Percentiles rank a stretch among this genome's conserved stretches.
These are phyloP conservation scores for Neurospora tetraspora DNA, from an alignment of 495 filamentous ascomycete species.

Conservation along the genomic window DNA sequence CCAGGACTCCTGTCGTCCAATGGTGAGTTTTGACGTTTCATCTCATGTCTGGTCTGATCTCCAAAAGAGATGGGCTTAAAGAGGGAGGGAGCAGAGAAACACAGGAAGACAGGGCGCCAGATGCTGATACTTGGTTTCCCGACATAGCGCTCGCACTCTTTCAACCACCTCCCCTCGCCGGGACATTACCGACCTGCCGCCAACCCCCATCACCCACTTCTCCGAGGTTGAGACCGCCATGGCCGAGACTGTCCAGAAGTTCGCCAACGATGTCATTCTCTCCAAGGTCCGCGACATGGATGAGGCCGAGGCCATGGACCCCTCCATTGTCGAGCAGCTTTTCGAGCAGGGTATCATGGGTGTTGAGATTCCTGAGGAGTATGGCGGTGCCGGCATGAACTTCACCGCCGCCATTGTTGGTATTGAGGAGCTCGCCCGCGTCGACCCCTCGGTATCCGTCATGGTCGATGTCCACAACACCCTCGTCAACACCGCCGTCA, in stretches of 20 bases:
- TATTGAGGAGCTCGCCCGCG: conserved; percentile 90
- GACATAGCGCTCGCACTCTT: conserved; percentile 49
- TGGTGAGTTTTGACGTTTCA: conserved; percentile 11
- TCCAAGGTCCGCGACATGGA: conserved; percentile 98
- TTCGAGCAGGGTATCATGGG: conserved; percentile 99
- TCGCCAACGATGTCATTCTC: conserved; percentile 75
- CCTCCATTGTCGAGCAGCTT: conserved; percentile 72
- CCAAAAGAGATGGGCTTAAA: not conserved
- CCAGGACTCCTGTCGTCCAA: conserved; percentile 11
- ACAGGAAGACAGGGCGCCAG: not conserved
- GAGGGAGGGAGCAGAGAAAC: not conserved
- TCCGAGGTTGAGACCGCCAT: conserved; percentile 86
- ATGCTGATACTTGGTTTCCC: conserved; percentile 1
- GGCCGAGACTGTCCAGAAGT: conserved; percentile 82
- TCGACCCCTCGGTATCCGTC: conserved; percentile 91
- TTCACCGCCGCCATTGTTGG: conserved; percentile 93
- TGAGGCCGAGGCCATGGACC: conserved; percentile 91
- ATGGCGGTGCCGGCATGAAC: conserved; percentile 94
- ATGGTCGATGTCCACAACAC: conserved; percentile 97
- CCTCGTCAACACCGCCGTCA: conserved; percentile 83
- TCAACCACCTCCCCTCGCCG: conserved; percentile 57
- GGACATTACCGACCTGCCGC: conserved; percentile 55
- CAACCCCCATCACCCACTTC: conserved; percentile 87
- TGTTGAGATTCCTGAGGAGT: conserved; percentile 94
- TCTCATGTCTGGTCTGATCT: not conserved